Conservation (phyloP, 108 stramenopile species). For the Pseudonitzschia delicatissima region DNA sequence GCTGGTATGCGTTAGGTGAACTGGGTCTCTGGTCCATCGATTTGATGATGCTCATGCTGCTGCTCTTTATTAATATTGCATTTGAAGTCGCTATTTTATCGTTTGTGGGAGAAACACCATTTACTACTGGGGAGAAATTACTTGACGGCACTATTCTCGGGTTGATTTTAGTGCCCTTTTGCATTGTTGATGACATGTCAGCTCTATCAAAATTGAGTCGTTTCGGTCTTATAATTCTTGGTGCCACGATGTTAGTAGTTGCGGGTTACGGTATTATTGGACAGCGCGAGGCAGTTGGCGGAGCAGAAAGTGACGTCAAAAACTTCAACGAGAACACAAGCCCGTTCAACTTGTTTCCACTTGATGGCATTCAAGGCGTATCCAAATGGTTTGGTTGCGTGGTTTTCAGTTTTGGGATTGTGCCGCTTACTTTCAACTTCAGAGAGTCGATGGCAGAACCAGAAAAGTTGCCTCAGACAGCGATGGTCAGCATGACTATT, state of each 20-base stretch:
- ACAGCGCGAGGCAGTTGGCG: background rate
- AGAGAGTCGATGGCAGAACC: conserved; percentile 76
- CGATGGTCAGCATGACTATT: conserved; percentile 45
- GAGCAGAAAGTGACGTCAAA: background rate
- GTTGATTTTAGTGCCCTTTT: conserved; percentile 43
- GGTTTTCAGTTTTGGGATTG: conserved; percentile 64
- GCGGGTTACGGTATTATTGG: conserved; percentile 28
- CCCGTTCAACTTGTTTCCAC: conserved; percentile 20
- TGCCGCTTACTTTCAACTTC: conserved; percentile 61
- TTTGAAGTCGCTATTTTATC: conserved; percentile 61
- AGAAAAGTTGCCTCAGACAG: conserved; percentile 36
- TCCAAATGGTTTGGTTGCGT: conserved; percentile 74
- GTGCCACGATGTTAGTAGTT: conserved; percentile 41
- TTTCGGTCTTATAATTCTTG: conserved; percentile 51
- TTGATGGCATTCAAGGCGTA: conserved; percentile 39
- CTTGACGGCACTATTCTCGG: conserved; percentile 44
- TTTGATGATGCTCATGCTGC: conserved; percentile 53
- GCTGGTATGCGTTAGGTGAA: conserved; percentile 67
- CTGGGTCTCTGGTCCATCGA: conserved; percentile 55
- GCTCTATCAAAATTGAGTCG: conserved; percentile 51
- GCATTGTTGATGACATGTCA: conserved; percentile 68
- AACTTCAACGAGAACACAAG: background rate
- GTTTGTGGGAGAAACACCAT: conserved; percentile 56
- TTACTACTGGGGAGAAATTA: conserved; percentile 31
- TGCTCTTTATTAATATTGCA: conserved; percentile 59